phyloP scores from a whole-genome alignment of 345 rosid genomes.

The Syzygium aqueum region DNA sequence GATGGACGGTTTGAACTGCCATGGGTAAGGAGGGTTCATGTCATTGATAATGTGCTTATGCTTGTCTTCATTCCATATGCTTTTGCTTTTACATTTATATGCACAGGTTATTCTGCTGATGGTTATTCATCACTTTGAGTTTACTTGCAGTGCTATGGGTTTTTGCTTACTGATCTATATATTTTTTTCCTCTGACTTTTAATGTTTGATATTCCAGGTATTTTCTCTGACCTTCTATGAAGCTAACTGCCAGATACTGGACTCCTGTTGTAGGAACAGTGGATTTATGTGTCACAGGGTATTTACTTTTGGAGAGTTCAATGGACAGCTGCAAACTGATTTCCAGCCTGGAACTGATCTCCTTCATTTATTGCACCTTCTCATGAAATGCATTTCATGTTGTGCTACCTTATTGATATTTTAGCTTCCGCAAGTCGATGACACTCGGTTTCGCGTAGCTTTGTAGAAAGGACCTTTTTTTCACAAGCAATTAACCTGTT shows the following conservation, averaged over 20 bases:
- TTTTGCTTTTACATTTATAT: background rate
- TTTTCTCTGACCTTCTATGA: constrained; percentile 93
- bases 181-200: constrained; percentile 34
- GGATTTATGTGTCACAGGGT: constrained; percentile 96
- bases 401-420: background rate
- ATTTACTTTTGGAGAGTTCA: constrained; percentile 34
- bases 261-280: constrained; percentile 75
- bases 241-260: constrained; percentile 87
- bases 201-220: constrained; percentile 88
- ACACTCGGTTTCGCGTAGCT: background rate
- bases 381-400: background rate
- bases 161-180: background rate
- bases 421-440: background rate
- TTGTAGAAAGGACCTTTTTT: background rate
- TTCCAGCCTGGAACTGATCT: constrained; percentile 15
- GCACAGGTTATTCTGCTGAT: background rate
- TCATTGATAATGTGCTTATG: background rate
- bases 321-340: constrained; percentile 10
- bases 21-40: background rate
- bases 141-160: background rate
- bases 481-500: background rate
- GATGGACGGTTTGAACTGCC: background rate
- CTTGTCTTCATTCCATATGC: background rate
- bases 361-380: background rate
- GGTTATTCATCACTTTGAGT: background rate